Percentiles rank a stretch among this genome's conserved stretches.
Evolutionary conservation across 1,284 basidiomycete species (phyloP).

Genomic region (Apiotrichum laibachii): DNA sequence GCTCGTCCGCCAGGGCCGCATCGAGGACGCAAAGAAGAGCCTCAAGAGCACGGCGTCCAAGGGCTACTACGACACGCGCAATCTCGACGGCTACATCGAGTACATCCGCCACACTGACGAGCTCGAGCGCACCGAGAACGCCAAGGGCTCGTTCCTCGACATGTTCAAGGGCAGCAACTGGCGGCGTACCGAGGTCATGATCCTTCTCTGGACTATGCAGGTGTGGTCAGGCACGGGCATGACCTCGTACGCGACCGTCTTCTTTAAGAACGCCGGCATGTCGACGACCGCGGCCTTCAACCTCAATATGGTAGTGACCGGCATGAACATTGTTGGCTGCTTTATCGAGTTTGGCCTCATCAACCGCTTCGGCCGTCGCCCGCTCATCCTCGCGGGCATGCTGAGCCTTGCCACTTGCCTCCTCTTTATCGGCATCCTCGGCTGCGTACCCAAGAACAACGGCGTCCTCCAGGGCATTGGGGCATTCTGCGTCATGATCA

Average conservation of each 20-base stretch:
- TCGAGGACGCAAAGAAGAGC: constrained; percentile 46
- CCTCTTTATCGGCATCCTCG: constrained; percentile 28
- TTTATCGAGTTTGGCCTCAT: constrained; percentile 28
- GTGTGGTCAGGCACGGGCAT: constrained; percentile 22
- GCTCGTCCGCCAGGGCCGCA: constrained; percentile 49
- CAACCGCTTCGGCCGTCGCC: constrained; percentile 25
- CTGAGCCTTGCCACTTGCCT: constrained; percentile 15
- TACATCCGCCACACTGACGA: constrained; percentile 34
- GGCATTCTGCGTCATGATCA: constrained; percentile 30
- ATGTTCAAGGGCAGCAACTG: constrained; percentile 51
- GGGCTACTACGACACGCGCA: constrained; percentile 33
- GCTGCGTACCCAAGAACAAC: constrained; percentile 28
- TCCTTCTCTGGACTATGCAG: constrained; percentile 27
- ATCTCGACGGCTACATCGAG: constrained; percentile 45
- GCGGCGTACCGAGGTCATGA: constrained; percentile 53
- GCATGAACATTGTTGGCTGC: constrained; percentile 41
- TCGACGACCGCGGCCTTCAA: constrained; percentile 34
- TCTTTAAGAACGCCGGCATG: constrained; percentile 39
- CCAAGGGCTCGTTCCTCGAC: constrained; percentile 50
- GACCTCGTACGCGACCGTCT: constrained; percentile 16
- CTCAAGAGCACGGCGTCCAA: constrained; percentile 42
- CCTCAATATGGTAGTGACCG: constrained; percentile 41
- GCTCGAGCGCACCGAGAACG: constrained; percentile 26
- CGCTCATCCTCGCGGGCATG: constrained; percentile 28
- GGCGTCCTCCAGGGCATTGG: constrained; percentile 37